These are phyloP conservation scores for Stagonosporopsis vannaccii DNA, from an alignment of 2,329 filamentous ascomycete species.

Conservation along the genomic window DNA sequence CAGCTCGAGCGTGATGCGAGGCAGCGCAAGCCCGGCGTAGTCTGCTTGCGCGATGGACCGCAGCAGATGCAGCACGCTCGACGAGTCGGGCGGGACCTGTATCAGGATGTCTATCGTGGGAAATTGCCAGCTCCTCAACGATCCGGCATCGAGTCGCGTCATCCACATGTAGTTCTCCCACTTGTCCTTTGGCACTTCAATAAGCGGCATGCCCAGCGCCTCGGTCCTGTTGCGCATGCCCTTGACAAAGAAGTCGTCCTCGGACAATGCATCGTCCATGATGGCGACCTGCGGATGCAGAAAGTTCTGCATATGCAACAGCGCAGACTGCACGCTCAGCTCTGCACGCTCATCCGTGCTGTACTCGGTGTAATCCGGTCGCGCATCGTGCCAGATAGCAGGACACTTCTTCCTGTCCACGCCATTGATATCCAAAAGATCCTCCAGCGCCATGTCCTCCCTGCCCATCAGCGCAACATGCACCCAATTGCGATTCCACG, in stretches of 20 bases:
- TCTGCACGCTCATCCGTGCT: constrained; percentile 76
- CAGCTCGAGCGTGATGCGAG: constrained; percentile 84
- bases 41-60: constrained; percentile 78
- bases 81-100: constrained; percentile 73
- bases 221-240: constrained; percentile 65
- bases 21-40: constrained; percentile 72
- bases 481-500: constrained; percentile 72
- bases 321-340: constrained; percentile 67
- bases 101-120: constrained; percentile 83
- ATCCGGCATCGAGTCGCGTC: constrained; percentile 74
- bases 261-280: constrained; percentile 70
- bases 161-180: constrained; percentile 77
- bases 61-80: constrained; percentile 80
- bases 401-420: constrained; percentile 72
- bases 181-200: constrained; percentile 74
- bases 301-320: constrained; percentile 75
- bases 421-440: constrained; percentile 79
- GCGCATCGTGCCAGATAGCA: constrained; percentile 74
- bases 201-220: constrained; percentile 66
- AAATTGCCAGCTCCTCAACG: constrained; percentile 79
- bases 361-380: constrained; percentile 73
- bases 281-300: constrained; percentile 81
- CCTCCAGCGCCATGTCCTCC: constrained; percentile 71
- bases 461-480: constrained; percentile 83
- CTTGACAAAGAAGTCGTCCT: constrained; percentile 72